phyloP scores from a whole-genome alignment of 208 protist genomes.

The Naegleria gruberi region DNA sequence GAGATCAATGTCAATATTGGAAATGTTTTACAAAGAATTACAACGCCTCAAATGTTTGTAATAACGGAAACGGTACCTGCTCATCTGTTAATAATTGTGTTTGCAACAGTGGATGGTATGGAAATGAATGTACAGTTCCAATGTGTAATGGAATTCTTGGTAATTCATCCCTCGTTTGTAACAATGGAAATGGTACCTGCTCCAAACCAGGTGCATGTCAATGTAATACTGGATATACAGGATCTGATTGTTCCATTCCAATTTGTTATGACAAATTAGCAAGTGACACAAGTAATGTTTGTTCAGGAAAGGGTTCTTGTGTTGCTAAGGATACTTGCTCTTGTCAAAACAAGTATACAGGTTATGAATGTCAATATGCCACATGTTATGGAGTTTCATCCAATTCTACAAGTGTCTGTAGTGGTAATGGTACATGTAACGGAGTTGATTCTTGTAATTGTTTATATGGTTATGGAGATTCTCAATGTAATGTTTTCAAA shows the following conservation, averaged over 20 bases:
- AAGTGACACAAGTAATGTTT: background rate
- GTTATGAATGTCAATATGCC: background rate
- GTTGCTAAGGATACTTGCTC: background rate
- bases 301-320: background rate
- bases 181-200: background rate
- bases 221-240: background rate
- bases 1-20: background rate
- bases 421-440: background rate
- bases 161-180: background rate
- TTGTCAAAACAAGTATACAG: background rate
- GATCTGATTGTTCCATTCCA: background rate
- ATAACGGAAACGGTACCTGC: background rate
- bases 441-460: background rate
- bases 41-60: background rate
- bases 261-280: background rate
- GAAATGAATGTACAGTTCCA: background rate
- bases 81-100: background rate
- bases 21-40: background rate
- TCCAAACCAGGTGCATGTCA: background rate
- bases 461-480: background rate
- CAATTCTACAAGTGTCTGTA: background rate
- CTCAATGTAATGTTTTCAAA: background rate
- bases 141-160: background rate
- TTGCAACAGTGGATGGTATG: no score
- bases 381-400: background rate